Conservation (phyloP, 805 yeast species). For the Wickerhamomyces subpelliculosus region DNA sequence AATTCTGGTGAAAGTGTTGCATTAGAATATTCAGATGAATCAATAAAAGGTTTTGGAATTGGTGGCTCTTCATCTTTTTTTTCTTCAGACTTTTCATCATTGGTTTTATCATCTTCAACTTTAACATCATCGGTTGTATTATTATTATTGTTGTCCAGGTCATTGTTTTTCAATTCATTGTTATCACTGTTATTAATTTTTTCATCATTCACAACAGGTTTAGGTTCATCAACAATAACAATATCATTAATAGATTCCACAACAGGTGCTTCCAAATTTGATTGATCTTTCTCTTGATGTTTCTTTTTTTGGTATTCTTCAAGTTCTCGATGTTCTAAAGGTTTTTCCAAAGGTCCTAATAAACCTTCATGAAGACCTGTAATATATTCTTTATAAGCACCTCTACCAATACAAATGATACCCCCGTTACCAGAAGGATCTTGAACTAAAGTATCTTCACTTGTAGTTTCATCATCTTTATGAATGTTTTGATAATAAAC, state of each 20-base stretch:
- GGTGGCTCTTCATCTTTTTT: slow-evolving; percentile 25
- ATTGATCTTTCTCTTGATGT: not conserved
- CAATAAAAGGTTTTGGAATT: slow-evolving; percentile 59
- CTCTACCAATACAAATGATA: slow-evolving; percentile 87
- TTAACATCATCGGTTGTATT: not conserved
- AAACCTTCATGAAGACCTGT: slow-evolving; percentile 92
- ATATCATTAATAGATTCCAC: slow-evolving; percentile 15
- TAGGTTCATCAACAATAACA: not conserved
- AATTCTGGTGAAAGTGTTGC: slow-evolving; percentile 45
- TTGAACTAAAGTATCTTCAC: slow-evolving; percentile 40
- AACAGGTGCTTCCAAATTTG: not conserved
- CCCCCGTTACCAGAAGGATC: slow-evolving; percentile 64
- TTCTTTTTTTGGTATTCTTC: too few relatives aligned
- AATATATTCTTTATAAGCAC: slow-evolving; percentile 89
- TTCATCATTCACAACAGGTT: not conserved
- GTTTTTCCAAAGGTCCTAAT: slow-evolving; percentile 75
- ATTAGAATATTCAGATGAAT: slow-evolving; percentile 46
- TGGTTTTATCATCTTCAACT: slow-evolving; percentile 1
- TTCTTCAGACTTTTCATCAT: slow-evolving; percentile 5
- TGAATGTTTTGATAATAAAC: slow-evolving; percentile 34
- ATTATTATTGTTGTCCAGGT: not conserved
- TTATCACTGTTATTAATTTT: too few relatives aligned
- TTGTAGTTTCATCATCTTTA: slow-evolving; percentile 22
- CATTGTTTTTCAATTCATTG: not conserved
- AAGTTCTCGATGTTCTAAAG: slow-evolving; percentile 23